Conservation (phyloP, 768 basidiomycete genomes). For the Suillus luteus region DNA sequence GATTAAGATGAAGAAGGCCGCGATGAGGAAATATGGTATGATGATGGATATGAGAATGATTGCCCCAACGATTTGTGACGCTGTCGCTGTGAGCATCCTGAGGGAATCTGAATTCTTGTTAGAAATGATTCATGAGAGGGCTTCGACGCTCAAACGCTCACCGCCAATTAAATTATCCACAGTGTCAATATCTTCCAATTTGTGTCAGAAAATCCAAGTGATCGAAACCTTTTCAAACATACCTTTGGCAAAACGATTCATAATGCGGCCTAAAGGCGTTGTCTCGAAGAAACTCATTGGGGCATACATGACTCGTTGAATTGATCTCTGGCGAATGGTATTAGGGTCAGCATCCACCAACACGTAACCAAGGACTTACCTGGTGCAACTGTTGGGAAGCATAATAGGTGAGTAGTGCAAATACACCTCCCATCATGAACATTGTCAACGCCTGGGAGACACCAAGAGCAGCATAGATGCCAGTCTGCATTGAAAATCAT, state of each 20-base stretch:
- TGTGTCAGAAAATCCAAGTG: neutral
- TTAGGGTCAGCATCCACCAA: neutral
- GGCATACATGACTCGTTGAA: constrained; percentile 74
- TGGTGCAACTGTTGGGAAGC: constrained; percentile 72
- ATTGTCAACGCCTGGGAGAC: constrained; percentile 65
- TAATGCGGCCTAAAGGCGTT: constrained; percentile 84
- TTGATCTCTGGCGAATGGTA: constrained; percentile 47
- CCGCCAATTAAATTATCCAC: constrained; percentile 69
- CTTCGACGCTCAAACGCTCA: constrained; percentile 23
- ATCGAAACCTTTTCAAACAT: constrained; percentile 13
- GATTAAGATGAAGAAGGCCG: constrained; percentile 57
- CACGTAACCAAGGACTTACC: constrained; percentile 34
- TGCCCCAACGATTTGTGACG: constrained; percentile 69
- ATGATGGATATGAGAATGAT: constrained; percentile 78
- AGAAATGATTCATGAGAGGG: neutral
- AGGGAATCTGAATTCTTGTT: constrained; percentile 54
- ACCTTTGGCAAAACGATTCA: constrained; percentile 89
- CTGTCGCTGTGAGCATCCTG: constrained; percentile 69
- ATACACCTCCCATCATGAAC: constrained; percentile 66
- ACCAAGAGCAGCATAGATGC: constrained; percentile 75
- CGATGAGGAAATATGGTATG: constrained; percentile 84
- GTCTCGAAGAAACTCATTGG: constrained; percentile 93
- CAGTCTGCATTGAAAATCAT: constrained; percentile 54
- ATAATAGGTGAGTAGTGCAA: constrained; percentile 73
- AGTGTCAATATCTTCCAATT: constrained; percentile 65